Conservation (phyloP, 495 filamentous ascomycete species). For the Friedmanniomyces simplex region DNA sequence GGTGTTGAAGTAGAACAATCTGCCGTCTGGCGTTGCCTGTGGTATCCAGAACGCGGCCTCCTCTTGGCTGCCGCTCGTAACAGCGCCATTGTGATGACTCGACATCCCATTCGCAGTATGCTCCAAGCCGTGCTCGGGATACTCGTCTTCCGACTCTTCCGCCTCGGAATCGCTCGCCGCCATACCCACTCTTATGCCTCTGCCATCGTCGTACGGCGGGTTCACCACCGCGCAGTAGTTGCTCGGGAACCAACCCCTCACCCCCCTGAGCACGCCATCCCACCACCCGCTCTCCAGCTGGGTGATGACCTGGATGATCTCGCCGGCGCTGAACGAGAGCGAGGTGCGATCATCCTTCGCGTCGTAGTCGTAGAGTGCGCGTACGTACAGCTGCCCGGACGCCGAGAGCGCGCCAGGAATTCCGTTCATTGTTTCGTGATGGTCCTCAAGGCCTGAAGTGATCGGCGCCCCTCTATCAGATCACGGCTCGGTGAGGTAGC, state of each 20-base stretch:
- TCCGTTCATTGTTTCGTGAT: slow-evolving; percentile 48
- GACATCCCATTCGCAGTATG: slow-evolving; percentile 43
- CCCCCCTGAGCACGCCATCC: slow-evolving; percentile 91
- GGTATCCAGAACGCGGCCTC: slow-evolving; percentile 97
- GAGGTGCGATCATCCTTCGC: slow-evolving; percentile 85
- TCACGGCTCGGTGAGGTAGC: neutral
- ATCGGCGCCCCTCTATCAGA: neutral
- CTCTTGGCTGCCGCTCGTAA: slow-evolving; percentile 60
- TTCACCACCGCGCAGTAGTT: slow-evolving; percentile 86
- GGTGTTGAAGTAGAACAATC: slow-evolving; percentile 96
- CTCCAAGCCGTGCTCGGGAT: slow-evolving; percentile 61
- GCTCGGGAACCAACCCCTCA: slow-evolving; percentile 97
- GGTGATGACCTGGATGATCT: slow-evolving; percentile 95
- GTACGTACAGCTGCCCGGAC: slow-evolving; percentile 76
- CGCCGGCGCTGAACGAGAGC: slow-evolving; percentile 88
- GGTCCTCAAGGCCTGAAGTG: neutral
- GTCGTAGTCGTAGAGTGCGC: slow-evolving; percentile 93
- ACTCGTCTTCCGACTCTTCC: slow-evolving; percentile 41
- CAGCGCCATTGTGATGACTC: slow-evolving; percentile 48
- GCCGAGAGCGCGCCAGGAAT: slow-evolving; percentile 57
- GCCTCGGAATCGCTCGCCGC: slow-evolving; percentile 35
- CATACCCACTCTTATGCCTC: neutral
- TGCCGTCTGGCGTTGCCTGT: slow-evolving; percentile 86
- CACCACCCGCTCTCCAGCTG: slow-evolving; percentile 98
- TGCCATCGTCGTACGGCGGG: slow-evolving; percentile 53